Evolutionary conservation across 2,329 filamentous ascomycete genomes (phyloP), one percentile per base, ranked within the genome.

Genomic region (Cladophialophora yegresii): DNA sequence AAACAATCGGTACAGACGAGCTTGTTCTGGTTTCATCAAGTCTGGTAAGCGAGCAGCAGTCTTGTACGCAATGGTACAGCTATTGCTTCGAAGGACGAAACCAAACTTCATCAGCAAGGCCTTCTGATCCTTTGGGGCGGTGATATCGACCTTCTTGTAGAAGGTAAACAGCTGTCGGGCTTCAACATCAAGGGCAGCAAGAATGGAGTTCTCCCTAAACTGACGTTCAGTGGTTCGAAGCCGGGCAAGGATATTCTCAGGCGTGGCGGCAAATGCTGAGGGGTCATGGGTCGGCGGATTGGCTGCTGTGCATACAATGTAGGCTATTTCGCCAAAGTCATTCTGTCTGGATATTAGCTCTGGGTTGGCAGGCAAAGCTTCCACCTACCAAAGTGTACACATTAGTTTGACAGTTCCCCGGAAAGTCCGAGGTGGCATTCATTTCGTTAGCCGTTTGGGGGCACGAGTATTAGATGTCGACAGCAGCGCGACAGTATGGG

Each of bases 111-210:
- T 67, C 32, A 71, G 54, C n/a, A 71, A 50, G 10, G 67, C 61
- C 55, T 67, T 69, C 51, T 70, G 69, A 28, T 71, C 70, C 47
- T 66, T 70, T 3, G 62, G 62, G 36, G 65, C 65, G 47, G 69
- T 61, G 36, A 71, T 68, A 30, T 71, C 70, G 28, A 70, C 64
- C 53, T 70, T 71, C 49, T 71, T 71, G 60, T 71, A 71, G 54
- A 71, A 71, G 22, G 70, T 71, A 49, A 69, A 71, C 16, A 71
- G 63, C 55, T 71, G 68, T 28, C 62, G 63, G 49, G 61, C 58
- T 22, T 68, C 67, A 16, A 59, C 53, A 62, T 71, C 70, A 23
- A 70, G 62, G 6, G 63, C 61, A 32, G 66, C 68, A 40, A 71
- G 65, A 53, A 71, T 71, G 6, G 66, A 67, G 13, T 68, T 69